phyloP scores from a whole-genome alignment of 805 yeast genomes.

The Ogataea pilisensis region DNA sequence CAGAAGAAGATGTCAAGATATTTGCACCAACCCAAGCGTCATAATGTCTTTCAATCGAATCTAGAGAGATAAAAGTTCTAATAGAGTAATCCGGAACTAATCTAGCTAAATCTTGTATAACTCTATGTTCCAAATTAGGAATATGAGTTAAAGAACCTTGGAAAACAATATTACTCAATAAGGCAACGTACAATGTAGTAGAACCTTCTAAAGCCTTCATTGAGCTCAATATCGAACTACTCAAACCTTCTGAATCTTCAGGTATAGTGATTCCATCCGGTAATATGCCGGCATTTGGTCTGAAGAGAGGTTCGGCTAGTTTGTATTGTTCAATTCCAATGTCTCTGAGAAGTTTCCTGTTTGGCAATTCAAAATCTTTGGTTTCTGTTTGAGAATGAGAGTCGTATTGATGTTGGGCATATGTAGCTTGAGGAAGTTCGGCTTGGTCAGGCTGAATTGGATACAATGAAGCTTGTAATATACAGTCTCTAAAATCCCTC shows the following conservation, averaged over 20 bases:
- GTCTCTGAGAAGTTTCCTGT: conserved; percentile 40
- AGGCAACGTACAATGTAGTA: conserved; percentile 35
- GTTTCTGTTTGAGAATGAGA: conserved; percentile 33
- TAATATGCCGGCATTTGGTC: conserved; percentile 38
- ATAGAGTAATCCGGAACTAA: conserved; percentile 48
- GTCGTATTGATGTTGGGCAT: conserved; percentile 26
- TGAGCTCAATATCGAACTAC: conserved; percentile 41
- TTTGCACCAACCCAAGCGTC: conserved; percentile 75
- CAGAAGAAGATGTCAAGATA: conserved; percentile 47
- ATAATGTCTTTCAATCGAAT: conserved; percentile 48
- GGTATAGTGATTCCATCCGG: conserved; percentile 28
- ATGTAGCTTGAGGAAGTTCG: conserved; percentile 31
- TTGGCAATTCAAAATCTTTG: conserved; percentile 57
- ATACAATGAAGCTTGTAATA: conserved; percentile 24
- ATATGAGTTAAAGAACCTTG: conserved; percentile 59
- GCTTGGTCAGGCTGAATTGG: conserved; percentile 27
- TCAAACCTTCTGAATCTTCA: conserved; percentile 47
- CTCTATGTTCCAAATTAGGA: conserved; percentile 52
- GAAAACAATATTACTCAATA: conserved; percentile 47
- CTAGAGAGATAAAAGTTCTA: conserved; percentile 37
- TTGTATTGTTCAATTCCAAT: conserved; percentile 51
- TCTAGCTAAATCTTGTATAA: conserved; percentile 51
- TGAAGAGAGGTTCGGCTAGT: conserved; percentile 66
- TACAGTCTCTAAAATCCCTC: conserved; percentile 43
- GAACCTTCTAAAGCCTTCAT: conserved; percentile 43